A percentile compares a stretch with the other conserved stretches of the same genome.
Evolutionary conservation across 2,329 filamentous ascomycete genomes (phyloP).

Genomic region (Talaromyces piceae): DNA sequence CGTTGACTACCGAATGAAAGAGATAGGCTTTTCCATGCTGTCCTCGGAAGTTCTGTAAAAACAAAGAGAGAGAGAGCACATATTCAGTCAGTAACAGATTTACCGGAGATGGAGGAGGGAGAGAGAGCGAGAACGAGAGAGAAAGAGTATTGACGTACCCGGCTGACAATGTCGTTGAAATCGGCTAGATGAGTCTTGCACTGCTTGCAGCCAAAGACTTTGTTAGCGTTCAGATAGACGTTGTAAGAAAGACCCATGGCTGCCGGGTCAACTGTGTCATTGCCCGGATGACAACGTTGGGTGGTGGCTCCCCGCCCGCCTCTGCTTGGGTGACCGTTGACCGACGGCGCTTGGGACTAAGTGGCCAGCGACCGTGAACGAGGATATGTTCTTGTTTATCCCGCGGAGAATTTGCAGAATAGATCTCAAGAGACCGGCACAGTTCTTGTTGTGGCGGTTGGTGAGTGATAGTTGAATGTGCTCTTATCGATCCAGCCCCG

Average conservation of each 20-base stretch:
- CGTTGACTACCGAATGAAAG: constrained; percentile 90
- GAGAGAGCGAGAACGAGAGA: not conserved
- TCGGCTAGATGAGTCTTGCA: constrained; percentile 96
- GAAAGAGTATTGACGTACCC: too few relatives aligned
- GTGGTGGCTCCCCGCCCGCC: not conserved
- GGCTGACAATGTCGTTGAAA: constrained; percentile 90
- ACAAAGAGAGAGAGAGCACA: not conserved
- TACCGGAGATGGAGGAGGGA: not conserved
- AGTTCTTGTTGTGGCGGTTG: not conserved
- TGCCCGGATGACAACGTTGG: not conserved
- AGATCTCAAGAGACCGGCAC: not conserved
- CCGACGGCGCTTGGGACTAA: too few relatives aligned
- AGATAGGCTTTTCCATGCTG: constrained; percentile 98
- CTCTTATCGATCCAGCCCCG: not conserved
- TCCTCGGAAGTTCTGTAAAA: constrained; percentile 80
- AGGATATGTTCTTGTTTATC: too few relatives aligned
- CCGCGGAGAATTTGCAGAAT: not conserved
- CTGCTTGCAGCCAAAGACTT: constrained; percentile 86
- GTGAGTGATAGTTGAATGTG: not conserved
- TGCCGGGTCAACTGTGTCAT: not conserved
- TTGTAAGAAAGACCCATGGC: constrained; percentile 86
- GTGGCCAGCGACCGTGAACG: too few relatives aligned
- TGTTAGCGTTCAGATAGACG: constrained; percentile 75
- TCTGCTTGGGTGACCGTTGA: too few relatives aligned
- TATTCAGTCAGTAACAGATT: too few relatives aligned